Evolutionary conservation across 2,329 filamentous ascomycete species (phyloP).

Genomic region (Penicillium olsonii): DNA sequence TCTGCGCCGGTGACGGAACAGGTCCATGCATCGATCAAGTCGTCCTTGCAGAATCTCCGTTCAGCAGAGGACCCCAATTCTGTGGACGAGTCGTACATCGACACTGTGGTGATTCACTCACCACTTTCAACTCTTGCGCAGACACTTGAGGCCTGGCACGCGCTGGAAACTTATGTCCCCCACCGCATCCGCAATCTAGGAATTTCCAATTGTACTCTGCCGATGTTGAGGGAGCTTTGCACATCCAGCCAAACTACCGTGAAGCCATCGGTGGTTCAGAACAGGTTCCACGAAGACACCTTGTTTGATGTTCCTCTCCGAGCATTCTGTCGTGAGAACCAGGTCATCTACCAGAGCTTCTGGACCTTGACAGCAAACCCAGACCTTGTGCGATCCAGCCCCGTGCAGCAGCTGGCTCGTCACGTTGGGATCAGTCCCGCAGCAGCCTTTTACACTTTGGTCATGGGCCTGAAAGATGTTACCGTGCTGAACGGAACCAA

Average conservation of each 20-base stretch:
- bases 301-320: conserved; percentile 63
- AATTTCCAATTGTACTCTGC: conserved; percentile 71
- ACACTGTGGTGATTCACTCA: conserved; percentile 61
- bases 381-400: conserved; percentile 46
- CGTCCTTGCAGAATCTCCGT: conserved; percentile 65
- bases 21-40: conserved; percentile 66
- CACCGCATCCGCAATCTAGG: conserved; percentile 66
- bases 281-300: conserved; percentile 66
- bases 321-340: conserved; percentile 54
- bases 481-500: conserved; percentile 60
- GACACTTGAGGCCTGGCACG: conserved; percentile 66
- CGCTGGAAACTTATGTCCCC: conserved; percentile 68
- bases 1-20: conserved; percentile 62
- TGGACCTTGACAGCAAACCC: conserved; percentile 65
- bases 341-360: conserved; percentile 61
- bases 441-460: conserved; percentile 58
- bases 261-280: conserved; percentile 70
- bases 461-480: conserved; percentile 54
- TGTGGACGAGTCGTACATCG: conserved; percentile 54
- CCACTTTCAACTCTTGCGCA: conserved; percentile 53
- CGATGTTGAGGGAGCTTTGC: conserved; percentile 57
- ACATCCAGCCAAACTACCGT: conserved; percentile 42
- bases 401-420: conserved; percentile 55
- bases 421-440: conserved; percentile 44
- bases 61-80: conserved; percentile 23